phyloP scores from a whole-genome alignment of 352 stramenopile species.

The Phytophthora chlamydospora region DNA sequence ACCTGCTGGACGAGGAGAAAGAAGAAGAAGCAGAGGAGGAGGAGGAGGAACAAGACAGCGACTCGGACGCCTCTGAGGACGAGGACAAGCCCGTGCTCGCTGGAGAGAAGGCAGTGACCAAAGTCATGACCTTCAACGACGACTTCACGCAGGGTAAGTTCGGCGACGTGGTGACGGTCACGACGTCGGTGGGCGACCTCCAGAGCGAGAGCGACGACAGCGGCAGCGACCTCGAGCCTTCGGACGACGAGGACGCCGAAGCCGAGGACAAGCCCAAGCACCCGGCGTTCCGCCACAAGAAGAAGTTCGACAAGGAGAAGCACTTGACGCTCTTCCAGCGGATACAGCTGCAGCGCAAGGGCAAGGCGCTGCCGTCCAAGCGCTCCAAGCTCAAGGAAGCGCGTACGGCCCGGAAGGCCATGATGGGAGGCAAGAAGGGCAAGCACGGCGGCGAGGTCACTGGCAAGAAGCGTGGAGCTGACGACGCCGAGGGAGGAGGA shows the following conservation, averaged over 20 bases:
- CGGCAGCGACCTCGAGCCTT: conserved; percentile 67
- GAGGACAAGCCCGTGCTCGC: conserved; percentile 35
- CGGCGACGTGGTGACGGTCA: conserved; percentile 87
- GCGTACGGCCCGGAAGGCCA: conserved; percentile 70
- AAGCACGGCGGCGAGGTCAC: conserved; percentile 16
- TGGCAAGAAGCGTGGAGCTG: conserved; percentile 39
- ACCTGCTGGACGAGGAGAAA: conserved; percentile 52
- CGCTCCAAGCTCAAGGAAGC: conserved; percentile 85
- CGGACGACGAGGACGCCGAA: conserved; percentile 48
- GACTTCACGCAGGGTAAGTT: conserved; percentile 88
- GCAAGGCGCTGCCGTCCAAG: conserved; percentile 82
- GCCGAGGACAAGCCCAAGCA: conserved; percentile 25
- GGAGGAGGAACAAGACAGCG: conserved; percentile 37
- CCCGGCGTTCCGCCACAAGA: conserved; percentile 39
- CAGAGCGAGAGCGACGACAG: conserved; percentile 80
- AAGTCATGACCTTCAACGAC: conserved; percentile 83
- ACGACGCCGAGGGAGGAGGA: conserved; percentile 28
- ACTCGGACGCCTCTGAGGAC: conserved; percentile 37
- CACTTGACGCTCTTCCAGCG: conserved; percentile 87
- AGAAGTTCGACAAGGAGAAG: conserved; percentile 57
- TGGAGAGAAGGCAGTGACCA: conserved; percentile 45
- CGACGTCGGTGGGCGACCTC: conserved; percentile 78
- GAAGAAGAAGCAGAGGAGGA: conserved; percentile 35
- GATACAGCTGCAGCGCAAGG: conserved; percentile 87
- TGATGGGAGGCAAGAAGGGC: conserved; percentile 55